phyloP scores from a whole-genome alignment of 306 rosid species.

The Oemleria cerasiformis region DNA sequence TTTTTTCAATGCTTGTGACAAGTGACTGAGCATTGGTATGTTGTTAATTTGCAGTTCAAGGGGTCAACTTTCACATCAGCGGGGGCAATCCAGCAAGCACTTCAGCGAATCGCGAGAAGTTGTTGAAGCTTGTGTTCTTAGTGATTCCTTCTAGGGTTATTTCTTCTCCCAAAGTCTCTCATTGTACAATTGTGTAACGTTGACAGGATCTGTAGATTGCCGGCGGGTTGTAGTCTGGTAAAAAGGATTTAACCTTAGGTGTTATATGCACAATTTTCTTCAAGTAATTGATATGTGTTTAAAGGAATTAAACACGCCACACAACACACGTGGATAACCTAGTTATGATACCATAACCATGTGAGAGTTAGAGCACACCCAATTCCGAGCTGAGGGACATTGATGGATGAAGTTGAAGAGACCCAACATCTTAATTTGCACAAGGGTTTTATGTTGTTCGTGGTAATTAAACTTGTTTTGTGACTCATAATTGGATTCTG shows the following conservation, averaged over 20 bases:
- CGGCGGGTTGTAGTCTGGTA: slow-evolving; percentile 19
- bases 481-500: neutral
- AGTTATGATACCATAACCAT: too few relatives aligned
- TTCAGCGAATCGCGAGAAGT: slow-evolving; percentile 27
- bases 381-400: too few relatives aligned
- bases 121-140: slow-evolving; percentile 17
- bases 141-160: neutral
- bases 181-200: slow-evolving; percentile 4
- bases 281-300: neutral
- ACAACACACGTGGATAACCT: too few relatives aligned
- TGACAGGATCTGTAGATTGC: slow-evolving; percentile 17
- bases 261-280: slow-evolving; percentile 5
- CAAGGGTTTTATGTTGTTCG: too few relatives aligned
- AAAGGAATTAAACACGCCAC: too few relatives aligned
- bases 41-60: slow-evolving; percentile 31
- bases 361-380: too few relatives aligned
- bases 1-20: neutral
- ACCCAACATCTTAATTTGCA: too few relatives aligned
- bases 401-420: too few relatives aligned
- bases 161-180: neutral
- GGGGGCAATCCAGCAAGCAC: slow-evolving; percentile 31
- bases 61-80: slow-evolving; percentile 24
- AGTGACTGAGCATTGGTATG: neutral
- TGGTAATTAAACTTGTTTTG: too few relatives aligned
- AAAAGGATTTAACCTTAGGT: neutral